phyloP scores from a whole-genome alignment of 352 stramenopile genomes.

The Albugo laibachii region DNA sequence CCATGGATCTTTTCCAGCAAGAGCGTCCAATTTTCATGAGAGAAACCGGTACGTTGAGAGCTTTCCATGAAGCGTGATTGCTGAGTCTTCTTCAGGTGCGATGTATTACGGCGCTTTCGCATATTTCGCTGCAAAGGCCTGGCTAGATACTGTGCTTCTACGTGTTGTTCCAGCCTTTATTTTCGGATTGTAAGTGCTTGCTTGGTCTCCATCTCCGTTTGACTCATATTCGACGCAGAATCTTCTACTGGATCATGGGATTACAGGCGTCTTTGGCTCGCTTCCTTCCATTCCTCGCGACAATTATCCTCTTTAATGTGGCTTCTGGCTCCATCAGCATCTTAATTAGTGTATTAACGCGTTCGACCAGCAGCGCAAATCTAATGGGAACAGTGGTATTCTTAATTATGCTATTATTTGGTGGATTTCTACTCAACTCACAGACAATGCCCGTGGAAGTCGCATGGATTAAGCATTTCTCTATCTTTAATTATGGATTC shows the following conservation, averaged over 20 bases:
- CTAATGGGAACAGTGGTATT: conserved; percentile 49
- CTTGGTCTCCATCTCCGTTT: background rate
- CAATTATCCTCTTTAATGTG: conserved; percentile 66
- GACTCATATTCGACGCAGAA: conserved; percentile 9
- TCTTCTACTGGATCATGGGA: conserved; percentile 80
- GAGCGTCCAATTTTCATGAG: conserved; percentile 58
- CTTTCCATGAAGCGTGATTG: background rate
- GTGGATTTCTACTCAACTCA: conserved; percentile 74
- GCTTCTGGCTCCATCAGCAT: conserved; percentile 53
- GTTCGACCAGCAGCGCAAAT: conserved; percentile 47
- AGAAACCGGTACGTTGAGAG: conserved; percentile 20
- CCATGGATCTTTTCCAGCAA: conserved; percentile 65
- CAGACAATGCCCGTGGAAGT: conserved; percentile 51
- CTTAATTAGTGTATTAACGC: conserved; percentile 41
- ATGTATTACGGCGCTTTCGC: conserved; percentile 62
- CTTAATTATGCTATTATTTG: conserved; percentile 67
- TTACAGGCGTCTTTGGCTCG: conserved; percentile 29
- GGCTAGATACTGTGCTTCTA: conserved; percentile 50
- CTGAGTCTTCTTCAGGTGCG: conserved; percentile 13
- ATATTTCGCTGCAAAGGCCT: conserved; percentile 63
- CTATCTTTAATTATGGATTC: conserved; percentile 75
- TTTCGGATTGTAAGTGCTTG: conserved; percentile 26
- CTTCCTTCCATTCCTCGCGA: conserved; percentile 48
- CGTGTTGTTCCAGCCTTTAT: conserved; percentile 46
- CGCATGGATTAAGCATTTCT: conserved; percentile 56